Base-by-base conservation (phyloP, 768 basidiomycete species). In the Boletus sp. region DNA sequence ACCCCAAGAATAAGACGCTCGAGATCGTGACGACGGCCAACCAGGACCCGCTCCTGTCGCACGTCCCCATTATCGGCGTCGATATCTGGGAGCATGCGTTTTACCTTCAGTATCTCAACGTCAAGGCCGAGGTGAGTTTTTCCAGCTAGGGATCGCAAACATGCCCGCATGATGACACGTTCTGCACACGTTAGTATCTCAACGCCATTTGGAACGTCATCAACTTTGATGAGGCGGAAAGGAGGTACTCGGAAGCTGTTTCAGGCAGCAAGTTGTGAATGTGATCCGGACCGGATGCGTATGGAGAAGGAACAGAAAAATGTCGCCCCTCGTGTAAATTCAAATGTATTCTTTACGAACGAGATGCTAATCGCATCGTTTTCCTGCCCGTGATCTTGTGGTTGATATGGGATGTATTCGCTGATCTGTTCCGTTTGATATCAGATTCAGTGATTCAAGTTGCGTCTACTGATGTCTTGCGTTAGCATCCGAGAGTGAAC, bases 1-100 rank as follows among this genome's bases (percentile, higher is more conserved):
- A 92, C 77, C 79, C 84, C 29, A 55, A 69, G 55, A 83, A 76
- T 60, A 84, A 85, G 75, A 78, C 78, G 64, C 85, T 99, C 55
- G 94, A 96, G 78, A 83, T 97, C 63, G 76, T 83, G 50, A 95
- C 97, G 42, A 98, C 97, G 33, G 72, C 93, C 6, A 98, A 99
- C 83, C 97, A 99, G 79, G 95, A 98, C 71, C 95, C 94, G 57
- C 81, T 95, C 49, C 75, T 92, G 62, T 71, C 76, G 46, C 87
- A 85, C 68, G 74, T 83, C 53, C 92, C 94, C 53, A 82, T 97
- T 76, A 90, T 95, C 64, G 93, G 94, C 44, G 87, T 97, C 64
- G 94, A 95, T 62, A 85, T 95, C 69, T 96, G 94, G 94, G 93
- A 96, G 76, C 94, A 95, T 69, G 92, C 93, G 51, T 93, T 94